phyloP scores from a whole-genome alignment of 805 yeast species.

The Hanseniaspora jakobsenii region DNA sequence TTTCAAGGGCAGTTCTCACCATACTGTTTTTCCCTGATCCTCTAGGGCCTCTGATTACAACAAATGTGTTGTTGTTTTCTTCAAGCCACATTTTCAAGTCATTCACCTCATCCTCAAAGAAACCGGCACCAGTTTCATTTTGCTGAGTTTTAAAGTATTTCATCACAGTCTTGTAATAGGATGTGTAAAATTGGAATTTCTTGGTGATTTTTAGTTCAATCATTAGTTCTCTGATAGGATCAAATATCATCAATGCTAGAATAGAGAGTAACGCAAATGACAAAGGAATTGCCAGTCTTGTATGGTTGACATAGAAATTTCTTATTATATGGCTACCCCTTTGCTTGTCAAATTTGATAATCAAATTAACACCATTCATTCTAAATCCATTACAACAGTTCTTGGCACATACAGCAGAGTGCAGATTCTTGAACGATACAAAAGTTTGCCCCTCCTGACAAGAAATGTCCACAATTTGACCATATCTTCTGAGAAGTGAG shows the following conservation, averaged over 20 bases:
- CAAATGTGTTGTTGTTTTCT: slow-evolving; percentile 84
- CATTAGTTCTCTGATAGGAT: slow-evolving; percentile 78
- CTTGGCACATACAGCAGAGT: slow-evolving; percentile 74
- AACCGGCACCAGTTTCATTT: slow-evolving; percentile 23
- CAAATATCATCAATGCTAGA: slow-evolving; percentile 74
- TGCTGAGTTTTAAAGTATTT: slow-evolving; percentile 29
- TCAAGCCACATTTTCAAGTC: slow-evolving; percentile 67
- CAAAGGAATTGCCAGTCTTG: slow-evolving; percentile 71
- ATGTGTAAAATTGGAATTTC: slow-evolving; percentile 35
- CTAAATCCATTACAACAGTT: slow-evolving; percentile 78
- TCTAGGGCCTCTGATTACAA: slow-evolving; percentile 80
- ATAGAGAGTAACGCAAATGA: slow-evolving; percentile 69
- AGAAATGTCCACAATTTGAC: slow-evolving; percentile 60
- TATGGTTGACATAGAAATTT: slow-evolving; percentile 57
- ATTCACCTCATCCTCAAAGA: slow-evolving; percentile 65
- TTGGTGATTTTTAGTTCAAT: slow-evolving; percentile 62
- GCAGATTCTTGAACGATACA: slow-evolving; percentile 42
- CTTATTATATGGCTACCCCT: slow-evolving; percentile 40
- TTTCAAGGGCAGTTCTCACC: slow-evolving; percentile 54
- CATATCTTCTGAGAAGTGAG: slow-evolving; percentile 74
- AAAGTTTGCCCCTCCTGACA: slow-evolving; percentile 40
- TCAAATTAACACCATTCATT: slow-evolving; percentile 53
- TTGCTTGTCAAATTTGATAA: slow-evolving; percentile 58
- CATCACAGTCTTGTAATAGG: slow-evolving; percentile 31
- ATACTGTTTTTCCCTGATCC: slow-evolving; percentile 88